Evolutionary conservation across 2,329 filamentous ascomycete genomes (phyloP), one percentile per base, ranked within the genome.

Genomic region (Beauveria medogensis): DNA sequence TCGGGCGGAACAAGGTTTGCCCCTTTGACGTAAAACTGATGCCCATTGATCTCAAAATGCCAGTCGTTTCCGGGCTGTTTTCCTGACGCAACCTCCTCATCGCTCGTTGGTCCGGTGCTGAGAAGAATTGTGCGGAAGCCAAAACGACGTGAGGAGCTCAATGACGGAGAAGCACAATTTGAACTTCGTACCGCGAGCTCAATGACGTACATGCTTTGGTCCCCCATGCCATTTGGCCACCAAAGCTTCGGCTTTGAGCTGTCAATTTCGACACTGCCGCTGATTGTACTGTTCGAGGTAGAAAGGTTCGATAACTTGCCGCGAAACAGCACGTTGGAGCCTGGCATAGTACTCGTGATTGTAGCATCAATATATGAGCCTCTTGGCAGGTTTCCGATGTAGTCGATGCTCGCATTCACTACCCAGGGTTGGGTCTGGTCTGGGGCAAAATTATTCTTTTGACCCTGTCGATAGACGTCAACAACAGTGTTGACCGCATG

Each of bases 31-130:
- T 85, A 88, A 65, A 88, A 84, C 14, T 83, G 79, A 54, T 82
- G 78, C 0, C 84, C 84, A 62, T 88, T 88, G 62, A 88, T 77
- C 67, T 87, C 83, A 64, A 88, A 87, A 67, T 87, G 82, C 83
- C 84, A 68, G 77, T n/a, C 80, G 77, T 63, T 67, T 2, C 67
- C 67, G 0, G 66, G 63, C 0, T 63, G 62, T 5, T 85, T 79
- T 2, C 84, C 82, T 62, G 76, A 73, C 1, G 76, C 73, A 1
- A 83, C 67, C 63, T 87, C 82, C 1, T 74, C 75, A 0, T 81
- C 74, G 0, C 81, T 81, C 26, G 86, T 79, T 3, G 78, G 78
- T 1, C 75, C 75, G 66, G 80, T 74, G 62, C 86, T 85, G 20
- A 85, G 73, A 7, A 86, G 79, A 50, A 87, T 86, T 0, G 84